Evolutionary conservation across 352 stramenopile genomes (phyloP), one percentile per base, ranked within the genome.

Genomic region (Globisporangium mamillatum): DNA sequence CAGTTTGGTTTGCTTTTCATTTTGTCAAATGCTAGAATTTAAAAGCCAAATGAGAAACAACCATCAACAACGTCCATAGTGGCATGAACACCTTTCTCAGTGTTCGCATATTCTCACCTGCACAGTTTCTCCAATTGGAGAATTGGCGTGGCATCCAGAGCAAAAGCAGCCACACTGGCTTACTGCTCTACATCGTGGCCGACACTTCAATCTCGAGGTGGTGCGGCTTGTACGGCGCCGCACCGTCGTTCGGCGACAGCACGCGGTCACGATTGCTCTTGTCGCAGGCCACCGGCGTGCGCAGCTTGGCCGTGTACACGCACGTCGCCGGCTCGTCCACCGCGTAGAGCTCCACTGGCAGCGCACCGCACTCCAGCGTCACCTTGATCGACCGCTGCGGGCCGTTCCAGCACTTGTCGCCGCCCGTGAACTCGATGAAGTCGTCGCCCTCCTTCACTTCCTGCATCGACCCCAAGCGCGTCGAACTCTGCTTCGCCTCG

Each of bases 391-490:
- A 96, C 41, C 91, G 82, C 12, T 88, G 71, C 18, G 89, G 90
- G 4, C 90, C 90, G 62, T 97, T 97, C 90, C 90, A 97, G 75
- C 91, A 97, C 63, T 84, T 91, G 46, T 79, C 67, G 25, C 91
- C 91, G 18, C 79, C 75, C 14, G 76, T 81, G 68, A 93, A 97
- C 69, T 72, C 82, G 7, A 91, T 34, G 10, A 50, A 50, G 20
- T 41, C 32, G n/a, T 32, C 48, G 65, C 56, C 41, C 50, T 34
- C 56, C 12, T 65, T 36, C 6, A 81, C 69, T 1, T 83, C 70
- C 44, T 86, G 68, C 86, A 93, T 93, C 22, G 75, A 50, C 41
- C 91, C 91, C 14, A 98, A 59, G 27, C 81, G 92, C 48, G 80
- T 95, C 20, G 61, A 60, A 61, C 96, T 90, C 66, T 98, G 92